Evolutionary conservation across 2,329 filamentous ascomycete species (phyloP).

Genomic region (Penicillium sumatraense): DNA sequence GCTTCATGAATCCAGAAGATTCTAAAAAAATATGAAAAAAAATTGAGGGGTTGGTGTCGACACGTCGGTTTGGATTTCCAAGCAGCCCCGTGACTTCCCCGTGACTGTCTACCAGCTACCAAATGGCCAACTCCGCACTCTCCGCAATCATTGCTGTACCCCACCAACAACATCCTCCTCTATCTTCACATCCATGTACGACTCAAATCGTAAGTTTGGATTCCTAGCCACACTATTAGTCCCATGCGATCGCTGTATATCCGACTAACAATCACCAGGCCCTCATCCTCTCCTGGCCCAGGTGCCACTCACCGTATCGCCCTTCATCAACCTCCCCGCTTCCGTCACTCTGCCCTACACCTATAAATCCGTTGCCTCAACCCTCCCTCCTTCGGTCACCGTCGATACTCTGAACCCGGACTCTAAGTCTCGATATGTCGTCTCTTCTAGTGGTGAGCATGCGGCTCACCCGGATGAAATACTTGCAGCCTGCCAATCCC

Average conservation of each 20-base stretch:
- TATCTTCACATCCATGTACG: slow-evolving; percentile 52
- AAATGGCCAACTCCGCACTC: not conserved
- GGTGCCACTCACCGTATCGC: slow-evolving; percentile 89
- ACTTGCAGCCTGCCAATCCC: slow-evolving; percentile 75
- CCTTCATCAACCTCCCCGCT: slow-evolving; percentile 87
- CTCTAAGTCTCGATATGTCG: slow-evolving; percentile 69
- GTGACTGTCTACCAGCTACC: too few relatives aligned
- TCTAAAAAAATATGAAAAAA: too few relatives aligned
- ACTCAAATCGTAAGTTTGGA: slow-evolving; percentile 46
- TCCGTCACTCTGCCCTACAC: slow-evolving; percentile 93
- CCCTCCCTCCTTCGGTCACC: slow-evolving; percentile 74
- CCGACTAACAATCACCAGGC: slow-evolving; percentile 54
- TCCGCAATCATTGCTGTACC: not conserved
- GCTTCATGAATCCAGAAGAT: too few relatives aligned
- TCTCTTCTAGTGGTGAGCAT: slow-evolving; percentile 77
- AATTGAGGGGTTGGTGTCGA: too few relatives aligned
- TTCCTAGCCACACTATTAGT: not conserved
- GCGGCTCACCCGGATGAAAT: slow-evolving; percentile 88
- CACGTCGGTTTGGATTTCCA: too few relatives aligned
- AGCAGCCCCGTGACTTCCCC: not conserved
- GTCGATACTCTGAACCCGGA: slow-evolving; percentile 52
- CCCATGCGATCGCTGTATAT: not conserved
- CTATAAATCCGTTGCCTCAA: slow-evolving; percentile 87
- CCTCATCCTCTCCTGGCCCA: slow-evolving; percentile 89
- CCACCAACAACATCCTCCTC: not conserved